Evolutionary conservation across 768 basidiomycete genomes (phyloP), one percentile per base, ranked within the genome.

Genomic region (Lactarius vividus): DNA sequence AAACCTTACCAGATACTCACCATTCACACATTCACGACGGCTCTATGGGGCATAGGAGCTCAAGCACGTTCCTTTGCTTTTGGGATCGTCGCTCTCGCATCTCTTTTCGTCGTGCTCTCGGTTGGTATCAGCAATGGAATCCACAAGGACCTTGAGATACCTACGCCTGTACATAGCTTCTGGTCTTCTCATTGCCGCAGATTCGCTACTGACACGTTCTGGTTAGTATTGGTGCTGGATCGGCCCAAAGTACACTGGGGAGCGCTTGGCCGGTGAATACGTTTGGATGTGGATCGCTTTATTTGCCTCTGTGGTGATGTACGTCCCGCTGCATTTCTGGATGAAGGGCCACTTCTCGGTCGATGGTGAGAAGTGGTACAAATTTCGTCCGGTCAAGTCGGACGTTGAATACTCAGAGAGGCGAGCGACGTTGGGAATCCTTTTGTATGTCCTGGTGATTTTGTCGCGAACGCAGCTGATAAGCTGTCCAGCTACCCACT

Each of bases 271-370:
- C 52, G 80, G 78, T 1, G 80, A 81, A 70, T 82, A 82, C 63
- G 29, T 80, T 18, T 82, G 82, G 82, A 8, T 81, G 53, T 81
- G 81, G 81, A 57, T 79, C 33, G 74, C 79, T 7, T 72, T 80
- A 13, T 66, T 70, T 31, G 66, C 76, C 56, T 79, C 79, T 10
- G 62, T 76, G 28, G 20, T 75, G 8, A 64, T 74, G 2, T 81
- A 80, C 67, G 64, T 76, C 58, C 73, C 75, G 1, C 72, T 80
- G 20, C 79, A 74, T 70, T 71, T 80, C 62, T 76, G 77, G 73
- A 74, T 72, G 31, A 69, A 73, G 28, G 76, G 77, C 3, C 76
- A 77, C 66, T 72, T 80, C 57, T 69, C 68, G 26, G 68, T 75
- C 20, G 68, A 74, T 59, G 71, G 72, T 10, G 54, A 68, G 5